Evolutionary conservation across 2,329 filamentous ascomycete species (phyloP).

Genomic region (Aureobasidium vineae): DNA sequence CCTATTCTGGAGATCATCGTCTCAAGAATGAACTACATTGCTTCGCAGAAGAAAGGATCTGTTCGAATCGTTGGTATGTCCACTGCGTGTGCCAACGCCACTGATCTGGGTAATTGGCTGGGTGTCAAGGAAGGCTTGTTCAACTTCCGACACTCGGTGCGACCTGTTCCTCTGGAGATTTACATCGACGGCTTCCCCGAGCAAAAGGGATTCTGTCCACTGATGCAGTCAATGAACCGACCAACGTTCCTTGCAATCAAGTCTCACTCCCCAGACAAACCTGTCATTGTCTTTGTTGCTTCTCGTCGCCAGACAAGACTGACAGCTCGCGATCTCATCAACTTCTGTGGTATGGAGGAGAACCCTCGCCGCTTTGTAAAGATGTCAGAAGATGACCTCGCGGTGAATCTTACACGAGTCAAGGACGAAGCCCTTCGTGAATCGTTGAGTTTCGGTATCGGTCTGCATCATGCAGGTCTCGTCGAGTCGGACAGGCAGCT

Average conservation of each 20-base stretch:
- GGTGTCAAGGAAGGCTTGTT: conserved; percentile 93
- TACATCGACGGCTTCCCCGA: conserved; percentile 98
- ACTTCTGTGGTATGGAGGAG: conserved; percentile 97
- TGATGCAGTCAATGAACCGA: conserved; percentile 99
- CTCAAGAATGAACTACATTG: conserved; percentile 95
- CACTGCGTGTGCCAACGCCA: conserved; percentile 94
- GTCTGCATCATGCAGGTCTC: conserved; percentile 92
- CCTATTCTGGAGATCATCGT: conserved; percentile 98
- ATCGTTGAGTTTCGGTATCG: conserved; percentile 95
- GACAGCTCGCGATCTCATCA: conserved; percentile 94
- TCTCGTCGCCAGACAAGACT: conserved; percentile 92
- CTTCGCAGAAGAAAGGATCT: conserved; percentile 82
- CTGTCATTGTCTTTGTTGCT: conserved; percentile 96
- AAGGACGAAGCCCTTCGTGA: conserved; percentile 92
- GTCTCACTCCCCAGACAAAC: conserved; percentile 91
- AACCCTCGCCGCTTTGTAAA: conserved; percentile 89
- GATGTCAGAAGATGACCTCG: conserved; percentile 93
- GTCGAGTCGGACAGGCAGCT: conserved; percentile 91
- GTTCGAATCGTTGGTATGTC: conserved; percentile 98
- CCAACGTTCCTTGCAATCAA: conserved; percentile 97
- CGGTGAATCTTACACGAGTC: conserved; percentile 80
- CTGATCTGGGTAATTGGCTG: conserved; percentile 91
- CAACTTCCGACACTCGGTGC: conserved; percentile 96
- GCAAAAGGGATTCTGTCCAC: conserved; percentile 87
- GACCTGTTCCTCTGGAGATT: conserved; percentile 90